Evolutionary conservation across 257 asterid species (phyloP).

Genomic region (Phtheirospermum japonicum): DNA sequence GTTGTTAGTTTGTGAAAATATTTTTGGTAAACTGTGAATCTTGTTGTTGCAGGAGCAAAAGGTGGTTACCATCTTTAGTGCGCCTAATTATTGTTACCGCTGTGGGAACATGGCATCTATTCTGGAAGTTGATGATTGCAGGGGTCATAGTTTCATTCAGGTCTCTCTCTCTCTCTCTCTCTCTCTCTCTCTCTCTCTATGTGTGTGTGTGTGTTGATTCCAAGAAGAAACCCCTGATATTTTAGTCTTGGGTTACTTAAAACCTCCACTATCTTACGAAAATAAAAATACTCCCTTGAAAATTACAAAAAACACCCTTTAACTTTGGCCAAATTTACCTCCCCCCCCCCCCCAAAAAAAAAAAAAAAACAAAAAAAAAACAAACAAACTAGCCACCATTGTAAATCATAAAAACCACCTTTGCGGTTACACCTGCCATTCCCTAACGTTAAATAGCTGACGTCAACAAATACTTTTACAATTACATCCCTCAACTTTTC

Average conservation of each 20-base stretch:
- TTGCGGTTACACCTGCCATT: too few relatives aligned
- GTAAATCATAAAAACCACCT: too few relatives aligned
- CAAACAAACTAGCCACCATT: too few relatives aligned
- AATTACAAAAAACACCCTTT: too few relatives aligned
- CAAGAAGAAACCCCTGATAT: not conserved
- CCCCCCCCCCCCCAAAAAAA: too few relatives aligned
- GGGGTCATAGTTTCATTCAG: conserved; percentile 72
- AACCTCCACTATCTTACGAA: not conserved
- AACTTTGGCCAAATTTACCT: too few relatives aligned
- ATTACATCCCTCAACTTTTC: too few relatives aligned
- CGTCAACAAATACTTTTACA: too few relatives aligned
- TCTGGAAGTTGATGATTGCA: conserved; percentile 74
- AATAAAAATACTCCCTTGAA: not conserved
- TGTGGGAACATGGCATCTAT: conserved; percentile 92
- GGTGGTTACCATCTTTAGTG: conserved; percentile 82
- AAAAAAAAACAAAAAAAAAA: too few relatives aligned
- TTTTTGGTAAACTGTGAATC: conserved; percentile 22
- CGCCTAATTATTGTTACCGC: conserved; percentile 82
- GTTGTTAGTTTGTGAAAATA: conserved; percentile 10
- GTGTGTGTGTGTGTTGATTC: not conserved
- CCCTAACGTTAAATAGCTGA: too few relatives aligned
- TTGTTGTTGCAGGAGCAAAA: conserved; percentile 65
- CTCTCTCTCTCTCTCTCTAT: conserved; percentile 30
- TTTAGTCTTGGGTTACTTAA: not conserved
- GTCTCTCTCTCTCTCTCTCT: conserved; percentile 38